phyloP scores from a whole-genome alignment of 768 basidiomycete genomes.

The Russula sp. region DNA sequence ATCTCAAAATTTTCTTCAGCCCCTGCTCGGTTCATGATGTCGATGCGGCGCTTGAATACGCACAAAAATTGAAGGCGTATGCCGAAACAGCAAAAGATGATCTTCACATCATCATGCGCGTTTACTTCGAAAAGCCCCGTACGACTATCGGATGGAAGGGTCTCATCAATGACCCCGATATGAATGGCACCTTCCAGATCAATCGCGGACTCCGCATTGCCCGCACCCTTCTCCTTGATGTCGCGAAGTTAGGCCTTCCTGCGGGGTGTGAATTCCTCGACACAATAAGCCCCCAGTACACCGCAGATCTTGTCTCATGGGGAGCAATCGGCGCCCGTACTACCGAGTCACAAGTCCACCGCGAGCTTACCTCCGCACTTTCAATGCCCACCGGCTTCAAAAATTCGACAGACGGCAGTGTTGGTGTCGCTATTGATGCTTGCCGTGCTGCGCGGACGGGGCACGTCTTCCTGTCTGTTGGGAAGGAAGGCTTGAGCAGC shows the following conservation, averaged over 20 bases:
- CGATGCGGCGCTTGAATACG: constrained; percentile 82
- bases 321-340: constrained; percentile 94
- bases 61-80: constrained; percentile 68
- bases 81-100: constrained; percentile 77
- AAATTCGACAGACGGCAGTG: constrained; percentile 92
- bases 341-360: constrained; percentile 89
- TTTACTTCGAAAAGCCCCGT: constrained; percentile 95
- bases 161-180: constrained; percentile 93
- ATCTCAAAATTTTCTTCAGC: constrained; percentile 31
- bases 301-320: constrained; percentile 90
- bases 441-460: constrained; percentile 86
- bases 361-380: constrained; percentile 79
- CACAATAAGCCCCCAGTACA: constrained; percentile 76
- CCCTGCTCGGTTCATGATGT: constrained; percentile 95
- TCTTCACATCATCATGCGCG: constrained; percentile 92
- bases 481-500: constrained; percentile 90
- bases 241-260: constrained; percentile 86
- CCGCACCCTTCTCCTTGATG: constrained; percentile 76
- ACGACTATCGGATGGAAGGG: constrained; percentile 99
- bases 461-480: constrained; percentile 95
- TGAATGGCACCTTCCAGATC: constrained; percentile 91
- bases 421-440: constrained; percentile 90
- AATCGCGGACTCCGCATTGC: constrained; percentile 92
- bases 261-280: constrained; percentile 96
- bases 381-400: constrained; percentile 98